Evolutionary conservation across 2,329 filamentous ascomycete species (phyloP).

Genomic region (Epichloe gansuensis): DNA sequence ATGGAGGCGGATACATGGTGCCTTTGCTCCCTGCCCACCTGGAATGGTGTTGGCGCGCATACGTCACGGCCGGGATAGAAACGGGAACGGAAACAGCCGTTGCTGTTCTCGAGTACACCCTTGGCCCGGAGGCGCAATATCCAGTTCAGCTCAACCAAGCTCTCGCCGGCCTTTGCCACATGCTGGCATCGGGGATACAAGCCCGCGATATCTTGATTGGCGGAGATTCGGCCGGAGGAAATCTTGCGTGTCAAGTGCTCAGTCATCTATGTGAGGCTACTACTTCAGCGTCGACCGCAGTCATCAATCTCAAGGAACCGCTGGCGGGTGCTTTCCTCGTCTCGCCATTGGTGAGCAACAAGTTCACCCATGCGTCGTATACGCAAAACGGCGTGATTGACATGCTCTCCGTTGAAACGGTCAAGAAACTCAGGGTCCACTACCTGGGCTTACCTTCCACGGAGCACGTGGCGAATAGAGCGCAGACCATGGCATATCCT

Average conservation of each 20-base stretch:
- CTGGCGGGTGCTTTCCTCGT: conserved; percentile 19
- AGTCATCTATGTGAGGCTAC: conserved; percentile 18
- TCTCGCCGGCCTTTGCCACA: conserved; percentile 10
- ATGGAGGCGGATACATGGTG: background rate
- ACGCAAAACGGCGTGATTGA: conserved; percentile 5
- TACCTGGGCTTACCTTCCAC: background rate
- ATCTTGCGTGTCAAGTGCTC: conserved; percentile 19
- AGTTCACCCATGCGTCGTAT: conserved; percentile 3
- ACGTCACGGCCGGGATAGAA: conserved; percentile 2
- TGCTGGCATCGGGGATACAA: conserved; percentile 12
- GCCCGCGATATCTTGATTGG: conserved; percentile 17
- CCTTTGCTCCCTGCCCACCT: background rate
- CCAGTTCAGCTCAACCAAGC: conserved; percentile 18
- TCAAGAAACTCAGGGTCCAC: conserved; percentile 2
- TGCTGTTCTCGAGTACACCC: conserved; percentile 19
- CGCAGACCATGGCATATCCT: conserved; percentile 2
- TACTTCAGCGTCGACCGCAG: conserved; percentile 5
- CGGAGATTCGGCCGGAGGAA: conserved; percentile 23
- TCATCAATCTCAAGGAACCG: conserved; percentile 13
- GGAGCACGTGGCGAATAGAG: background rate
- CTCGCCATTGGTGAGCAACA: conserved; percentile 14
- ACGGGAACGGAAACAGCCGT: conserved; percentile 9
- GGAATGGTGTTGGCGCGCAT: background rate
- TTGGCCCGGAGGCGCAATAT: conserved; percentile 15
- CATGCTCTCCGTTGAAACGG: conserved; percentile 4